phyloP scores from a whole-genome alignment of 805 yeast genomes.

The Ogataea henricii region DNA sequence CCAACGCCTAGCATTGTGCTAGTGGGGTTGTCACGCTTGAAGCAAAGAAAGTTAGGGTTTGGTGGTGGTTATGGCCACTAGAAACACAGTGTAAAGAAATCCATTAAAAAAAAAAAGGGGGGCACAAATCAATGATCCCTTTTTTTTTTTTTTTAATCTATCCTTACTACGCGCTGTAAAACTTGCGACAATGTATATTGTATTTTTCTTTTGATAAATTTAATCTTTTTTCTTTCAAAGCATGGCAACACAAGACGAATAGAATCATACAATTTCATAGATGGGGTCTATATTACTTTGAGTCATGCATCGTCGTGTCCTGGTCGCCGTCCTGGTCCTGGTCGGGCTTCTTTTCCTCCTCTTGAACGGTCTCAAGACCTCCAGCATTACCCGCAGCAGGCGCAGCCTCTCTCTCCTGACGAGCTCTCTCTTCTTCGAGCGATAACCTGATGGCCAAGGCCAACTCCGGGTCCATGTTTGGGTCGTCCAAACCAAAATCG shows the following conservation, averaged over 20 bases:
- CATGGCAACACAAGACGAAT: conserved; percentile 1
- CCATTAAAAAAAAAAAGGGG: neutral
- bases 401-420: conserved; percentile 76
- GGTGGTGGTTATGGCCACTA: neutral
- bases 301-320: conserved; percentile 23
- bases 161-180: conserved; percentile 19
- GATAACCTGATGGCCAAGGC: conserved; percentile 95
- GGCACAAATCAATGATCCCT: neutral
- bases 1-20: conserved; percentile 22
- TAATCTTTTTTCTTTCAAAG: conserved; percentile 4
- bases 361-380: conserved; percentile 24
- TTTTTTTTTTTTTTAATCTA: conserved; percentile 9
- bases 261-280: neutral
- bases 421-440: conserved; percentile 88
- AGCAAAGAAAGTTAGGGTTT: conserved; percentile 1
- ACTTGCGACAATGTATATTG: conserved; percentile 11
- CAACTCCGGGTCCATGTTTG: conserved; percentile 93
- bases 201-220: neutral
- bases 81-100: neutral
- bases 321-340: conserved; percentile 1
- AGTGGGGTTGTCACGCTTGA: conserved; percentile 8
- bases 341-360: conserved; percentile 22
- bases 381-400: conserved; percentile 16
- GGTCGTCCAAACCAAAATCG: conserved; percentile 75
- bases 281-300: conserved; percentile 13